Evolutionary conservation across 106 monocot species (phyloP), one percentile per base, ranked within the genome.

Genomic region (Cymbidium sinense): DNA sequence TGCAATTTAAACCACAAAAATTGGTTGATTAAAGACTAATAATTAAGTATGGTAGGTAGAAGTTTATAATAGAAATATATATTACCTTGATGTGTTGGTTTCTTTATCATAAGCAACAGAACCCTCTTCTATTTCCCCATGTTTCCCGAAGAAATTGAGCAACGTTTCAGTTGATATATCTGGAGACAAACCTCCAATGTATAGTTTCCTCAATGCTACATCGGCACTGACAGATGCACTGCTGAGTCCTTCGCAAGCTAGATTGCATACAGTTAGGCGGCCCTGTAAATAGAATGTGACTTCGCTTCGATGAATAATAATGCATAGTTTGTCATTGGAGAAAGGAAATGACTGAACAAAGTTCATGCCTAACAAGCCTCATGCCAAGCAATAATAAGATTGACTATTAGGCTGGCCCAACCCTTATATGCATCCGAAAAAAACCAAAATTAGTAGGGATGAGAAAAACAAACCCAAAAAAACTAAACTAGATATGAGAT

Each of bases 41-140:
- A 47, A 47, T 47, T 2, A 2, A 47, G 47, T 11, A 1, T 47
- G 43, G 20, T 64, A 7, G 19, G 29, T 43, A 34, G 34, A 65
- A 13, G 44, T 33, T 62, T 7, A 75, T 29, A 69, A 44, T 7
- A 62, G 31, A 81, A 3, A n/a, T 21, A 28, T 39, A 31, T 74
- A 20, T 69, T 55, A 88, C 88, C 85, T 44, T 77, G 88, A 88
- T 70, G 50, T 80, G 75, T 80, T 88, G 34, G 84, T 84, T 17
- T 85, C 85, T 78, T 81, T 85, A 43, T 85, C 82, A 88, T 80
- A 88, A 43, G 88, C 84, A 70, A 88, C 88, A 2, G 88, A 88
- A 18, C 88, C 88, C 82, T 88, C 88, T 78, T 88, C 88, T 70
- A 88, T 88, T 64, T 88, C 88, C 70, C 88, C 88, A 78, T 88